Conservation (phyloP, 352 stramenopile genomes). For the Phytophthora sansomeana region DNA sequence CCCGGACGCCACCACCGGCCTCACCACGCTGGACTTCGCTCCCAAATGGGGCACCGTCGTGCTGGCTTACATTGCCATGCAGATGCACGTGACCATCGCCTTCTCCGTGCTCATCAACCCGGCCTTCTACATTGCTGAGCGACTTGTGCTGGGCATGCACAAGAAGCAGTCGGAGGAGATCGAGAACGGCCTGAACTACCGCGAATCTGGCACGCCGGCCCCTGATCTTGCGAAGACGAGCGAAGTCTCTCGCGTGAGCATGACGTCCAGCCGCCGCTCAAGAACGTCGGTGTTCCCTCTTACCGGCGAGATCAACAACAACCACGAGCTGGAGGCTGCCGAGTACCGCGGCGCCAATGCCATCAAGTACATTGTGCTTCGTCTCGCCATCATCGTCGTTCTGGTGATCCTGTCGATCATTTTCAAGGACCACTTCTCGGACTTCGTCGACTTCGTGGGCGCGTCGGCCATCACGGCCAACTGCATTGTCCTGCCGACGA, state of each 20-base stretch:
- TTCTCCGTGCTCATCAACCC: conserved; percentile 60
- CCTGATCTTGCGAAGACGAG: conserved; percentile 20
- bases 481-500: conserved; percentile 68
- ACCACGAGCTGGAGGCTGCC: conserved; percentile 45
- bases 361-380: conserved; percentile 57
- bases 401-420: conserved; percentile 46
- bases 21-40: conserved; percentile 50
- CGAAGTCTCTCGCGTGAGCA: conserved; percentile 38
- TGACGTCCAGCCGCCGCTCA: conserved; percentile 43
- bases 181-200: conserved; percentile 41
- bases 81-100: conserved; percentile 47
- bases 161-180: conserved; percentile 43
- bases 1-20: conserved; percentile 36
- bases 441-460: conserved; percentile 68
- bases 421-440: conserved; percentile 53
- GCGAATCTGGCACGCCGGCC: conserved; percentile 36
- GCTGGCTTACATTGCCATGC: conserved; percentile 51
- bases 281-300: conserved; percentile 49
- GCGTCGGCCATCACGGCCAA: conserved; percentile 60
- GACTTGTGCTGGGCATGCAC: conserved; percentile 65
- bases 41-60: conserved; percentile 51
- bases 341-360: conserved; percentile 54
- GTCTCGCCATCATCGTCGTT: conserved; percentile 52
- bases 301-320: conserved; percentile 37
- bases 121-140: conserved; percentile 60